Base-by-base conservation (phyloP, 768 basidiomycete genomes). In the Gautieria morchelliformis region DNA sequence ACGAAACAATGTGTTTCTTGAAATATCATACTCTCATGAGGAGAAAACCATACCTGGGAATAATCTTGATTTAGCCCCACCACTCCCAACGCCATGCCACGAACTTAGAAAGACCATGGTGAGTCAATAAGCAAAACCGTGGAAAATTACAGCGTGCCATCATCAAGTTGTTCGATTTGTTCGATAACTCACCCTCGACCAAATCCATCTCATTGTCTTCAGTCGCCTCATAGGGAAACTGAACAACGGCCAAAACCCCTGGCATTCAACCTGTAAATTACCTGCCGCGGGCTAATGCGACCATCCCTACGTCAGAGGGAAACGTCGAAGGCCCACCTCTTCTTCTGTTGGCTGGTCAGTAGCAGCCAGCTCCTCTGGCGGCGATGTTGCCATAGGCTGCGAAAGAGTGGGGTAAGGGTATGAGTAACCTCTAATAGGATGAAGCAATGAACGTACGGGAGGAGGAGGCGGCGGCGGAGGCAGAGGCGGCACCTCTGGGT, bases 201-300 rank as follows among this genome's bases (percentile, higher is more conserved):
- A 96, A 76, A 57, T 68, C 68, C 74, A 97, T 82, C 67, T 97
- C 94, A 64, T 93, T 93, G 59, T 92, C 88, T 70, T 92, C 90
- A 11, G 83, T 75, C 15, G 87, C 88, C 82, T 87, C 56, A 22
- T 8, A 49, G 19, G 42, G 50, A 14, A 37, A 67, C 62, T 32
- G 68, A 51, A 6, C 62, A 61, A 44, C 64, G 58, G 32, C 56
- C 1, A 19, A 15, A 15, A 30, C 5, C n/a, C 52, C 45, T 49
- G 44, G 20, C 47, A 32, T 24, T n/a, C 30, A 20, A 30, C 27
- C 8, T 35, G 51, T 14, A 37, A 37, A 14, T 37, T 37, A 37
- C 14, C 4, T 35, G 9, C 33, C 2, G 20, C 8, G 24, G 48
- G 48, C 24, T 52, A 40, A 12, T 17, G 22, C 5, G 22, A 49